These are phyloP conservation scores for Nicotiana tomentosiformis DNA, from an alignment of 257 asterid genomes.

Conservation along the genomic window DNA sequence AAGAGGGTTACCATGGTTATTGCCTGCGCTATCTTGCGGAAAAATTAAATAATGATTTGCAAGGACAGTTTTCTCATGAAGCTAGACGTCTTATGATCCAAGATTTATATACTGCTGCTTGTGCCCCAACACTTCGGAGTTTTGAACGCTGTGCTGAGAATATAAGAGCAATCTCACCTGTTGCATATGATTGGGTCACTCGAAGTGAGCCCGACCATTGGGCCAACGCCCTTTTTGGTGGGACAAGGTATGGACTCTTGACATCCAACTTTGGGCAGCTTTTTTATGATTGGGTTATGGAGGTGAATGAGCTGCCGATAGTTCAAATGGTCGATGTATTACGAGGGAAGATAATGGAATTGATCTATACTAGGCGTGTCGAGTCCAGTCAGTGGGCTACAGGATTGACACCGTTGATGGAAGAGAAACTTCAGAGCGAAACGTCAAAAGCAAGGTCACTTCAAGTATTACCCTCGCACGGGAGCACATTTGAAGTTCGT, in stretches of 20 bases:
- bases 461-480: constrained; percentile 42
- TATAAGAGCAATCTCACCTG: constrained; percentile 88
- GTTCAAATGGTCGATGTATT: constrained; percentile 94
- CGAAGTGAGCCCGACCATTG: constrained; percentile 85
- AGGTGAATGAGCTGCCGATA: constrained; percentile 92
- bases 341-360: constrained; percentile 92
- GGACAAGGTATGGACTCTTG: constrained; percentile 85
- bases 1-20: constrained; percentile 81
- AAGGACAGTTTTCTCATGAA: constrained; percentile 95
- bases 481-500: constrained; percentile 67
- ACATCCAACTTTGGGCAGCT: constrained; percentile 83
- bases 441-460: constrained; percentile 48
- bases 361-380: constrained; percentile 68
- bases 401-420: constrained; percentile 71
- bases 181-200: constrained; percentile 88
- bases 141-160: constrained; percentile 66
- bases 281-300: constrained; percentile 90
- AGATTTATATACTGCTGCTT: constrained; percentile 91
- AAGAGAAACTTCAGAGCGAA: constrained; percentile 78
- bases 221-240: constrained; percentile 81
- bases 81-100: constrained; percentile 97
- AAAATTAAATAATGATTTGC: constrained; percentile 81
- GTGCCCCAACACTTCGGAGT: constrained; percentile 63
- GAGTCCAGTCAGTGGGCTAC: constrained; percentile 80
- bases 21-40: constrained; percentile 90